Evolutionary conservation across 2,329 filamentous ascomycete species (phyloP).

Genomic region (Aspergillus fumigatiaffinis): DNA sequence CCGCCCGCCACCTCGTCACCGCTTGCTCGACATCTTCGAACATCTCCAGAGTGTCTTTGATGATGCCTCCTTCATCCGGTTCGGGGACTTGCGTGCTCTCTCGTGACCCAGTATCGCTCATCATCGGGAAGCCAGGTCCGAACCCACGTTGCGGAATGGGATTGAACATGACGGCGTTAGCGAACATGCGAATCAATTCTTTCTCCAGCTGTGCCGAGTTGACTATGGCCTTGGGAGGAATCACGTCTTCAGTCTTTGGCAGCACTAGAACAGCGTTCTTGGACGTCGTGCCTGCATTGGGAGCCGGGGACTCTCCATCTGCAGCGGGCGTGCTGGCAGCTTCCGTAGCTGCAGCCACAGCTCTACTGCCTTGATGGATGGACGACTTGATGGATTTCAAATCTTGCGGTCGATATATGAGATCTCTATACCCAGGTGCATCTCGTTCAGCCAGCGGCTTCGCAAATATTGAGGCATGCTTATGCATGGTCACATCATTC

Average conservation of each 20-base stretch:
- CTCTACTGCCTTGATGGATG: constrained; percentile 51
- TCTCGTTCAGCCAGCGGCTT: constrained; percentile 70
- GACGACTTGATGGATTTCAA: constrained; percentile 73
- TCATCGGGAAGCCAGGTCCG: constrained; percentile 56
- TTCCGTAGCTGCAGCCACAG: constrained; percentile 42
- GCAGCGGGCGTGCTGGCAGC: constrained; percentile 65
- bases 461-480: constrained; percentile 75
- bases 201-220: constrained; percentile 91
- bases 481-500: constrained; percentile 72
- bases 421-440: constrained; percentile 69
- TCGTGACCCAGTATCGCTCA: constrained; percentile 37
- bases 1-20: constrained; percentile 70
- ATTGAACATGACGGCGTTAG: constrained; percentile 98
- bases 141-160: constrained; percentile 71
- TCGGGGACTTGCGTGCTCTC: constrained; percentile 55
- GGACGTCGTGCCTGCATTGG: constrained; percentile 30
- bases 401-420: constrained; percentile 72
- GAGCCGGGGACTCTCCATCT: constrained; percentile 50
- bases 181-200: constrained; percentile 93
- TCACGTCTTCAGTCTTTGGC: constrained; percentile 66
- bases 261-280: constrained; percentile 42
- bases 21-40: constrained; percentile 80
- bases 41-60: constrained; percentile 85
- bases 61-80: constrained; percentile 77
- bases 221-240: constrained; percentile 84